These are phyloP conservation scores for Gleditsia sinensis DNA, from an alignment of 306 rosid species.

Conservation along the genomic window DNA sequence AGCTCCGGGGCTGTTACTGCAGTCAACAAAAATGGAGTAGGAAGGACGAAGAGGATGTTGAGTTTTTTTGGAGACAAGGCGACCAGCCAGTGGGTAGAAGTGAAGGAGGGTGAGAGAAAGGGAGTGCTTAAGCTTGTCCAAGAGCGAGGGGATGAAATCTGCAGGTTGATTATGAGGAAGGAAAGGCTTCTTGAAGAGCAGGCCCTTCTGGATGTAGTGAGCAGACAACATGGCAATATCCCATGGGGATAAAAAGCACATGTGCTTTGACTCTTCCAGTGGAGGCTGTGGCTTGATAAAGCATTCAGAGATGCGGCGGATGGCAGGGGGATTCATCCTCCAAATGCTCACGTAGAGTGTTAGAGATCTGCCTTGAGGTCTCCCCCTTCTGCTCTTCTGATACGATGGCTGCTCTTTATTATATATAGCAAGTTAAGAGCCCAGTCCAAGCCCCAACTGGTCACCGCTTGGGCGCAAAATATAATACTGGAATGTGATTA, in stretches of 20 bases:
- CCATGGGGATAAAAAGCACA: constrained; percentile 42
- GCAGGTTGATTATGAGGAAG: background rate
- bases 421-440: too few species aligned
- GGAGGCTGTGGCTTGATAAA: constrained; percentile 38
- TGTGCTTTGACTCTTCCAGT: background rate
- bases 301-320: constrained; percentile 26
- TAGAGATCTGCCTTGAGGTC: too few species aligned
- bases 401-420: too few species aligned
- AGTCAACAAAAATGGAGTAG: constrained; percentile 46
- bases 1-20: constrained; percentile 46
- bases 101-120: constrained; percentile 57
- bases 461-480: too few species aligned
- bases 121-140: constrained; percentile 48
- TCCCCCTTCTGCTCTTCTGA: too few species aligned
- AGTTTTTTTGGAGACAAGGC: constrained; percentile 39
- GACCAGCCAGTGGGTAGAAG: constrained; percentile 65
- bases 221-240: constrained; percentile 53
- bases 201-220: constrained; percentile 66
- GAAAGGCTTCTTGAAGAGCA: constrained; percentile 58
- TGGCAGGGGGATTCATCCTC: background rate
- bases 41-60: constrained; percentile 39
- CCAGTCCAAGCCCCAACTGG: too few species aligned
- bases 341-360: too few species aligned
- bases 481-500: too few species aligned
- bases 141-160: constrained; percentile 29